Conservation (phyloP, 1,284 basidiomycete genomes). For the Cryptococcus sp. region DNA sequence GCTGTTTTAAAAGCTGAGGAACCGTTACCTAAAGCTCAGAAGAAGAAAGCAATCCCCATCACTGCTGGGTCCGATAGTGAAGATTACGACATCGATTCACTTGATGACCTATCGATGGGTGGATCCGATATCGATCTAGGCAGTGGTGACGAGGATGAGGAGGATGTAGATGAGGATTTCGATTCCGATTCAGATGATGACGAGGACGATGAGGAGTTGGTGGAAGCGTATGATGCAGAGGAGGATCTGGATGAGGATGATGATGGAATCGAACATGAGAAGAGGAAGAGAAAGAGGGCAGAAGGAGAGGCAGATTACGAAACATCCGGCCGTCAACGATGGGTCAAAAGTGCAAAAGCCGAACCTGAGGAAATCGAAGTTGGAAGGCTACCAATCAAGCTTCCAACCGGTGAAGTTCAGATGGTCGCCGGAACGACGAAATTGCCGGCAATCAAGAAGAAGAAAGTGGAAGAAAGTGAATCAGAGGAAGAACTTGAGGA, state of each 20-base stretch:
- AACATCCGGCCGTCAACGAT: slow-evolving; percentile 25
- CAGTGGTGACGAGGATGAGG: slow-evolving; percentile 8
- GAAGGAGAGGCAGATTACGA: slow-evolving; percentile 45
- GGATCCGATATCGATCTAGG: slow-evolving; percentile 1
- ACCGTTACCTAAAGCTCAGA: slow-evolving; percentile 30
- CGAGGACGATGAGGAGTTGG: slow-evolving; percentile 21
- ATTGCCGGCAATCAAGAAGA: slow-evolving; percentile 41
- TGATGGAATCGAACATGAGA: slow-evolving; percentile 11
- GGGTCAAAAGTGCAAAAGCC: slow-evolving; percentile 23
- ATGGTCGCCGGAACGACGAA: slow-evolving; percentile 48
- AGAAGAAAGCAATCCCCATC: slow-evolving; percentile 28
- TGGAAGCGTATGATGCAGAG: slow-evolving; percentile 23
- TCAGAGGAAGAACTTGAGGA: slow-evolving; percentile 49
- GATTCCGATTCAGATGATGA: slow-evolving; percentile 14
- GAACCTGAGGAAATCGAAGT: slow-evolving; percentile 50
- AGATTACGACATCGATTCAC: slow-evolving; percentile 43
- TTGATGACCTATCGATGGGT: slow-evolving; percentile 16
- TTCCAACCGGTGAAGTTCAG: slow-evolving; percentile 69
- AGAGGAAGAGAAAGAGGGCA: slow-evolving; percentile 25
- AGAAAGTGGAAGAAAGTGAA: slow-evolving; percentile 47
- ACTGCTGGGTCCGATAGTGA: slow-evolving; percentile 25
- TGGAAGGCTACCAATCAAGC: slow-evolving; percentile 75
- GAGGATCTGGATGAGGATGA: slow-evolving; percentile 8
- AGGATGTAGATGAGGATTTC: slow-evolving; percentile 17
- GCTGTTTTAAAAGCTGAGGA: slow-evolving; percentile 38